Percentiles rank a stretch among this genome's conserved stretches.
These are phyloP conservation scores for Plenodomus tracheiphilus DNA, from an alignment of 2,329 filamentous ascomycete genomes.

Conservation along the genomic window DNA sequence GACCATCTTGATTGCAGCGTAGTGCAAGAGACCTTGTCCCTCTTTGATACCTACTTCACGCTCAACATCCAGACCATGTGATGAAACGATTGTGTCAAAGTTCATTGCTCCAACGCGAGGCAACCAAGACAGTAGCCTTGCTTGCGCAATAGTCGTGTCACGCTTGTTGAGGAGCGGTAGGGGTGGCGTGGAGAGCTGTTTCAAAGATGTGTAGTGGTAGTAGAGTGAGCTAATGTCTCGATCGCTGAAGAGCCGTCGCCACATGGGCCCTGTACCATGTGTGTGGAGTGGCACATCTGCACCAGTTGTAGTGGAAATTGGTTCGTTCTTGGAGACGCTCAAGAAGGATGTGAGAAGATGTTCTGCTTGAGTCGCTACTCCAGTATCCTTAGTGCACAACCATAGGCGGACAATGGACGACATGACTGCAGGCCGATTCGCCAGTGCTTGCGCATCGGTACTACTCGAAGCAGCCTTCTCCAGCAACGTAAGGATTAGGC, in stretches of 20 bases:
- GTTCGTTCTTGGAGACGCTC: conserved; percentile 48
- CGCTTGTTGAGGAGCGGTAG: conserved; percentile 49
- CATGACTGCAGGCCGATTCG: conserved; percentile 59
- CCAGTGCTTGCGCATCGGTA: conserved; percentile 61
- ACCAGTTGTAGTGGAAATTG: conserved; percentile 44
- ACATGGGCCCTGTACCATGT: conserved; percentile 52
- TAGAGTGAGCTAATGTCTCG: conserved; percentile 60
- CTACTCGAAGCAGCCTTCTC: conserved; percentile 57
- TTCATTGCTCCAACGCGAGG: conserved; percentile 57
- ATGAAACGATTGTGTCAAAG: conserved; percentile 57
- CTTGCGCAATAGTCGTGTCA: conserved; percentile 63
- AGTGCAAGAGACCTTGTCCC: conserved; percentile 55
- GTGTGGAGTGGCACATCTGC: conserved; percentile 21
- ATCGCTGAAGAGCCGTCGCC: conserved; percentile 65
- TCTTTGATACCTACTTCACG: conserved; percentile 37
- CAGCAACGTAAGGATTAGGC: conserved; percentile 59
- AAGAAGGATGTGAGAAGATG: conserved; percentile 58
- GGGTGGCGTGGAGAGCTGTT: conserved; percentile 37
- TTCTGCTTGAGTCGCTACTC: conserved; percentile 58
- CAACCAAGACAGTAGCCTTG: conserved; percentile 62
- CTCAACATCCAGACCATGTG: conserved; percentile 59
- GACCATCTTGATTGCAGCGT: conserved; percentile 59
- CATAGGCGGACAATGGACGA: conserved; percentile 60
- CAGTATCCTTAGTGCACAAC: conserved; percentile 60
- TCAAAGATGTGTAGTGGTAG: conserved; percentile 59